A percentile compares a stretch with the other conserved stretches of the same genome.
Conservation (phyloP, 805 yeast species). For the Ogataea trehaloabstinens region DNA sequence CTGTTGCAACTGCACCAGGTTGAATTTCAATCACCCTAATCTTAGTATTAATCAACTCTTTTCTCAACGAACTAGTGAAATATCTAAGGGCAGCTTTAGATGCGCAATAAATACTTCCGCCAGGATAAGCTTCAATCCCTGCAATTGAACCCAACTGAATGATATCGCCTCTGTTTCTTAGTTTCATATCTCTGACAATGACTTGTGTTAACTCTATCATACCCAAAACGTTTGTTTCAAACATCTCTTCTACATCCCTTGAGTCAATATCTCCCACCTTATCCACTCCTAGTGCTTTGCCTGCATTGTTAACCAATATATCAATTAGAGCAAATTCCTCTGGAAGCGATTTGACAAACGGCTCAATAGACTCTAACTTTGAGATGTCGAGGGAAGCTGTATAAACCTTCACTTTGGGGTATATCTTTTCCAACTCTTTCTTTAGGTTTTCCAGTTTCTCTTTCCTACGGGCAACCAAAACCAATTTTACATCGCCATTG, state of each 20-base stretch:
- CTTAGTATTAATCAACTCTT: slow-evolving; percentile 50
- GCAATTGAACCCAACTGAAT: slow-evolving; percentile 77
- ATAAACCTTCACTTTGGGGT: slow-evolving; percentile 33
- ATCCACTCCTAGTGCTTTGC: slow-evolving; percentile 78
- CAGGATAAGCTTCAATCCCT: slow-evolving; percentile 76
- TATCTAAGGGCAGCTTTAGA: slow-evolving; percentile 71
- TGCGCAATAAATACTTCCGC: slow-evolving; percentile 77
- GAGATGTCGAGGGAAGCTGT: slow-evolving; percentile 40
- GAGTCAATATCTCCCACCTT: slow-evolving; percentile 64
- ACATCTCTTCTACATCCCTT: slow-evolving; percentile 69
- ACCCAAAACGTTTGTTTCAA: slow-evolving; percentile 85
- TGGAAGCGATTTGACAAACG: slow-evolving; percentile 42
- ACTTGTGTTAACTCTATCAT: slow-evolving; percentile 81
- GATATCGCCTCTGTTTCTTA: slow-evolving; percentile 70
- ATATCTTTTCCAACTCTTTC: slow-evolving; percentile 33
- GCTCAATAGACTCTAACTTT: slow-evolving; percentile 44
- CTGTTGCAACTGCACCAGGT: slow-evolving; percentile 77
- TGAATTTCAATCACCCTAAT: slow-evolving; percentile 72
- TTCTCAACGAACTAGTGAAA: slow-evolving; percentile 63
- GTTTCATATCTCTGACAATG: slow-evolving; percentile 66
- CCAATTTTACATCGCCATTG: slow-evolving; percentile 46
- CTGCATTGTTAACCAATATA: slow-evolving; percentile 70
- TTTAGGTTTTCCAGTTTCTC: slow-evolving; percentile 42
- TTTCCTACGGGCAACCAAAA: slow-evolving; percentile 53
- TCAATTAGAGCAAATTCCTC: slow-evolving; percentile 56